A percentile compares a stretch with the other conserved stretches of the same genome.
These are phyloP conservation scores for Epithele typhae DNA, from an alignment of 768 basidiomycete species.

Conservation along the genomic window DNA sequence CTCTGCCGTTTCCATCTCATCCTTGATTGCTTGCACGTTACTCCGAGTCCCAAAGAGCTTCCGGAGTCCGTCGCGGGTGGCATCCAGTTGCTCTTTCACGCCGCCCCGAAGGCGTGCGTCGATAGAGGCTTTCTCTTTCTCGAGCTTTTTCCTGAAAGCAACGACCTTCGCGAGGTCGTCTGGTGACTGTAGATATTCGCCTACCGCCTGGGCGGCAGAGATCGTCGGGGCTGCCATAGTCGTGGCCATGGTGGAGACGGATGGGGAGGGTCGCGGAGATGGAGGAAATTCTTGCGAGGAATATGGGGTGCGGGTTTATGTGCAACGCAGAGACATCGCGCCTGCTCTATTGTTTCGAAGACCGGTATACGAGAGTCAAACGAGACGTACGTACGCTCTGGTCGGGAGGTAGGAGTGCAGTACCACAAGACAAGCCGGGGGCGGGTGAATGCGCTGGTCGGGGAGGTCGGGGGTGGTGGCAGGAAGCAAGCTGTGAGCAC, in stretches of 20 bases:
- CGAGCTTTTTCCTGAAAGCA: conserved; percentile 87
- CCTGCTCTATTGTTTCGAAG: no score
- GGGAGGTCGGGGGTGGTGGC: no score
- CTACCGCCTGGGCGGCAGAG: conserved; percentile 82
- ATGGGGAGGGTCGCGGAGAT: no score
- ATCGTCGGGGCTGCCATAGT: conserved; percentile 34
- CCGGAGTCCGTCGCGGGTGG: conserved; percentile 83
- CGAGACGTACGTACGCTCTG: no score
- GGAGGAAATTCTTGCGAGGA: no score
- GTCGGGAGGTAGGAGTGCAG: no score
- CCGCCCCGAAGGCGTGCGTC: conserved; percentile 87
- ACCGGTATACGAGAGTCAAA: no score
- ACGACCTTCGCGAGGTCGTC: conserved; percentile 89
- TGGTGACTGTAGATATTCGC: conserved; percentile 88
- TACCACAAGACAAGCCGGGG: no score
- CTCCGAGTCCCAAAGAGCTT: conserved; percentile 73
- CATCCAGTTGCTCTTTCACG: conserved; percentile 89
- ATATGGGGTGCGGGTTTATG: no score
- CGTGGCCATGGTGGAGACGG: not conserved
- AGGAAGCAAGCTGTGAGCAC: no score
- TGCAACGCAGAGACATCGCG: no score
- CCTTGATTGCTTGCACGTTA: conserved; percentile 77
- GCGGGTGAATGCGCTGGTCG: no score
- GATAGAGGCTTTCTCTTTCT: conserved; percentile 95
- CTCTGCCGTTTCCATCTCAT: conserved; percentile 82